A percentile compares a stretch with the other conserved stretches of the same genome.
These are phyloP conservation scores for Magnaporthiopsis incrustans DNA, from an alignment of 2,329 filamentous ascomycete species.

Conservation along the genomic window DNA sequence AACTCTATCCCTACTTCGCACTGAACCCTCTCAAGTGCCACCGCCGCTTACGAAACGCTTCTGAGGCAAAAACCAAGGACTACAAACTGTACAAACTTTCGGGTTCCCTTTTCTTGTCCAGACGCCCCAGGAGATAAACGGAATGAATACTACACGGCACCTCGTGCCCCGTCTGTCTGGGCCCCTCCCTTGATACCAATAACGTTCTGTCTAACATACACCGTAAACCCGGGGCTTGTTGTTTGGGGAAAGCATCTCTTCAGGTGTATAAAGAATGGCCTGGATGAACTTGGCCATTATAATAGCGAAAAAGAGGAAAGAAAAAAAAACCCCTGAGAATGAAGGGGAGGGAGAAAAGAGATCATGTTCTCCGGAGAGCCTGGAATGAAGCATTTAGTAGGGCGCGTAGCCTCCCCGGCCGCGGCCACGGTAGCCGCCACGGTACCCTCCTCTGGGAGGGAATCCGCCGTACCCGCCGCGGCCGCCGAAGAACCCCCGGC, in stretches of 20 bases:
- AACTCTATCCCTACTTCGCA: neutral
- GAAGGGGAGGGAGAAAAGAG: neutral
- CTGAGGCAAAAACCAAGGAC: neutral
- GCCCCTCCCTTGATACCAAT: neutral
- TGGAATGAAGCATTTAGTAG: constrained; percentile 39
- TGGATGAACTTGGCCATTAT: neutral
- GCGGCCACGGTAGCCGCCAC: constrained; percentile 58
- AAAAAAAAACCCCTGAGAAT: neutral
- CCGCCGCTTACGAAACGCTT: neutral
- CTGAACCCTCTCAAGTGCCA: neutral
- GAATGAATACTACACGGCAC: neutral
- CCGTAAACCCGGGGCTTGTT: neutral
- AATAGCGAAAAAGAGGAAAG: neutral
- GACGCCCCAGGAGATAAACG: neutral
- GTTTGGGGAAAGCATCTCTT: neutral
- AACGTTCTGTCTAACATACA: neutral
- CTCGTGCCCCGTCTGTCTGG: neutral
- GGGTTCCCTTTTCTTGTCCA: neutral
- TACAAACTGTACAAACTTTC: neutral
- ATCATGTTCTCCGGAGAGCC: neutral
- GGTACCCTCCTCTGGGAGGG: constrained; percentile 41
- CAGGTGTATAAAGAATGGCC: neutral
- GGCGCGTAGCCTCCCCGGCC: constrained; percentile 52
- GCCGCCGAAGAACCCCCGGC: constrained; percentile 19
- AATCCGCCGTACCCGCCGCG: constrained; percentile 44